Conservation (phyloP, 768 basidiomycete genomes). For the Melanogaster broomeanus region DNA sequence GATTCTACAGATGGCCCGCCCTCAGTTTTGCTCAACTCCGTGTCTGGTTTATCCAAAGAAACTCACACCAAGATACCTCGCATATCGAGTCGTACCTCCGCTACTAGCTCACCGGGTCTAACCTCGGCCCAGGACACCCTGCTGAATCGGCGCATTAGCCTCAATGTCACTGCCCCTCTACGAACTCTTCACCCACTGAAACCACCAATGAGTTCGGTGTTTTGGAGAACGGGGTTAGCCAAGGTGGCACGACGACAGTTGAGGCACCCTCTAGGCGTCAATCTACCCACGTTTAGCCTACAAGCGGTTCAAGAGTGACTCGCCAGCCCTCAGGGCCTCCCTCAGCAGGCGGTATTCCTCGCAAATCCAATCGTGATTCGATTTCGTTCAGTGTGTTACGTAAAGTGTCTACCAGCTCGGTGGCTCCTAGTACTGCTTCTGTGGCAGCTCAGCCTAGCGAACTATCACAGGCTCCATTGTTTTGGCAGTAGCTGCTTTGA, state of each 20-base stretch:
- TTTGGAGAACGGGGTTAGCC: conserved; percentile 59
- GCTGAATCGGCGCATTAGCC: conserved; percentile 65
- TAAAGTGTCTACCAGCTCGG: conserved; percentile 81
- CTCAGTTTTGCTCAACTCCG: conserved; percentile 52
- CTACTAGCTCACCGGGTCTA: conserved; percentile 69
- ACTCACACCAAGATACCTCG: conserved; percentile 94
- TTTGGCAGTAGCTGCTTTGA: conserved; percentile 99
- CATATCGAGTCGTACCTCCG: conserved; percentile 83
- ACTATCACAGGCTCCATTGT: conserved; percentile 59
- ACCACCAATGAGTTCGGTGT: conserved; percentile 80
- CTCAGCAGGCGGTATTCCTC: conserved; percentile 49
- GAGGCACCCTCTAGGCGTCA: conserved; percentile 48
- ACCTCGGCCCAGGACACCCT: conserved; percentile 52
- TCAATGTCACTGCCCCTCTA: conserved; percentile 57
- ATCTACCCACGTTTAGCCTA: conserved; percentile 68
- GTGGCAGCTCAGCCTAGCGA: conserved; percentile 46
- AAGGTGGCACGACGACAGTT: conserved; percentile 42
- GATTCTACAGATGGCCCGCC: conserved; percentile 60
- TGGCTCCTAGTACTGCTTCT: conserved; percentile 66
- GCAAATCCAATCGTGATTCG: conserved; percentile 78
- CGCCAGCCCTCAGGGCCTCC: conserved; percentile 58
- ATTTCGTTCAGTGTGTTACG: conserved; percentile 76
- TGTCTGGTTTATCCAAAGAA: conserved; percentile 64
- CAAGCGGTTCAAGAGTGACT: conserved; percentile 58
- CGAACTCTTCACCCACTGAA: conserved; percentile 63